phyloP scores from a whole-genome alignment of 2,329 filamentous ascomycete species.

The Arthrobotrys megalospora region DNA sequence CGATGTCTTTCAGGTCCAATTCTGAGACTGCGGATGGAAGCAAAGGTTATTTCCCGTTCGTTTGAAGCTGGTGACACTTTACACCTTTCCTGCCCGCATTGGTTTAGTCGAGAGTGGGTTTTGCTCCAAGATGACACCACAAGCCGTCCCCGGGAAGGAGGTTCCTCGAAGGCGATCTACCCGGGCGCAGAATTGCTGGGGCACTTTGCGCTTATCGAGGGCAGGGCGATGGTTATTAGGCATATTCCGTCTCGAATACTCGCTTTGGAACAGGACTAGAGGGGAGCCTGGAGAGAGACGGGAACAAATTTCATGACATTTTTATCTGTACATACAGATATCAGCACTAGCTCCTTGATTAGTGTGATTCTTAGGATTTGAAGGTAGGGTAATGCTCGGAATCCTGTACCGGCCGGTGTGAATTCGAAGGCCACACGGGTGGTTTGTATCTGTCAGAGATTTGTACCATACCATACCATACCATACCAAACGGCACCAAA shows the following conservation, averaged over 20 bases:
- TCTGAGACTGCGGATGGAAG: conserved; percentile 4
- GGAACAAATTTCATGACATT: conserved; percentile 10
- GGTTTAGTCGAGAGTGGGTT: conserved; percentile 29
- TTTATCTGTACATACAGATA: conserved; percentile 3
- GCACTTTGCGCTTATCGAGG: not conserved
- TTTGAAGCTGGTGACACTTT: conserved; percentile 28
- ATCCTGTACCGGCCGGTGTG: conserved; percentile 22
- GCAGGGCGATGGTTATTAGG: conserved; percentile 14
- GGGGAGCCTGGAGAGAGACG: conserved; percentile 3
- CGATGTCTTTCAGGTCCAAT: conserved; percentile 8
- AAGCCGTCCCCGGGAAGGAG: conserved; percentile 24
- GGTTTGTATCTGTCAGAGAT: conserved; percentile 31
- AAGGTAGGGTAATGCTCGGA: conserved; percentile 27
- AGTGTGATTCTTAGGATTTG: conserved; percentile 3
- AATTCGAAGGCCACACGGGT: conserved; percentile 8
- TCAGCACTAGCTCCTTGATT: conserved; percentile 9
- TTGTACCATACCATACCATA: conserved; percentile 13
- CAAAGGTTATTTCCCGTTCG: conserved; percentile 8
- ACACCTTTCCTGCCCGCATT: conserved; percentile 32
- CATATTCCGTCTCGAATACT: conserved; percentile 48
- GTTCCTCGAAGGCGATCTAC: not conserved
- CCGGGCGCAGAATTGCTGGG: conserved; percentile 11
- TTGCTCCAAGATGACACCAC: conserved; percentile 46
- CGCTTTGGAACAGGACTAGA: not conserved
- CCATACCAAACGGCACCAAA: not conserved